Conservation (phyloP, 306 rosid genomes). For the apple (Malus domestica) region DNA sequence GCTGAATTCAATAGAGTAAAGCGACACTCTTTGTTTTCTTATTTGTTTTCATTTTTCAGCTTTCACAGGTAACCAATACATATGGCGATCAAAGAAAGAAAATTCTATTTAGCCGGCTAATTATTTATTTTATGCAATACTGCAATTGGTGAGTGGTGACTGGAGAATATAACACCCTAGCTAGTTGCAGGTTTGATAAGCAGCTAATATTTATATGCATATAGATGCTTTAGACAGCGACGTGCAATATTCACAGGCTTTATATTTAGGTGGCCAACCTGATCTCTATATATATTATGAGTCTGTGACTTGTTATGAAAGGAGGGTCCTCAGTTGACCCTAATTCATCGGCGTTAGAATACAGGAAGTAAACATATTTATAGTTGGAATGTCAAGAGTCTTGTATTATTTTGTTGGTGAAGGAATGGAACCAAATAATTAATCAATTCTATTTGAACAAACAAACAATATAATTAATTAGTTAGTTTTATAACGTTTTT, state of each 20-base stretch:
- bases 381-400: background rate
- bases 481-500: too few relatives aligned
- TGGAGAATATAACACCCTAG: background rate
- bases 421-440: background rate
- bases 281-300: background rate
- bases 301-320: background rate
- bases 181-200: background rate
- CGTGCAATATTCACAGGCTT: background rate
- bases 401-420: background rate
- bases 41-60: background rate
- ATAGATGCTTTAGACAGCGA: background rate
- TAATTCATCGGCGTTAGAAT: background rate
- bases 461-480: too few relatives aligned
- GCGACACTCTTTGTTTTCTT: background rate
- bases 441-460: background rate
- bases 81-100: background rate
- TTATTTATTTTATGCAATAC: background rate
- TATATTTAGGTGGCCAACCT: background rate
- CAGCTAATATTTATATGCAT: background rate
- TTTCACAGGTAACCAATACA: background rate
- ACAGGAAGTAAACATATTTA: background rate
- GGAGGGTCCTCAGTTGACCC: background rate
- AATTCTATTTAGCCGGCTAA: background rate
- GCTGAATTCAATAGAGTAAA: background rate
- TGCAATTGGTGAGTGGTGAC: background rate